Base-by-base conservation (phyloP, 108 stramenopile species). In the Nitzschia sp. region DNA sequence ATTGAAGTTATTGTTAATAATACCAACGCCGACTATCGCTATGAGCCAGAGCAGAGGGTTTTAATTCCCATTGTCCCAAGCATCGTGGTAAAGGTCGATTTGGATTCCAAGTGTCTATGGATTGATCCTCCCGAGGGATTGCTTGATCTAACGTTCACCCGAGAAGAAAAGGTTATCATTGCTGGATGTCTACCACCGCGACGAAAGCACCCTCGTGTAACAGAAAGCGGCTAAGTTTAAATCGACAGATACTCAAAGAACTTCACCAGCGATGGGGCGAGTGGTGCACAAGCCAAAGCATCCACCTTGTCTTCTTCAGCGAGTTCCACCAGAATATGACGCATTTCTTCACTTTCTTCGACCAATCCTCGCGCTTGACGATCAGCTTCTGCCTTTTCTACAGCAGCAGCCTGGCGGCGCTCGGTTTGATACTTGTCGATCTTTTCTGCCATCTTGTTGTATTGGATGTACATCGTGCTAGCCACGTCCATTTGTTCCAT, bases 1-100 rank as follows among this genome's bases (percentile, higher is more conserved):
- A 41, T 94, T 17, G 92, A 94, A 67, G 58, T 94, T 10, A 24
- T 41, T n/a, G 21, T 70, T 0, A 11, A 20, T 10, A 57, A 67
- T 29, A 57, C 83, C 17, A 73, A 63, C 29, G 60, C 71, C 10
- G 71, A 48, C 25, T 34, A 71, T 15, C 66, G 67, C 14, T 34
- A 34, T 34, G 29, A 5, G 5, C 76, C 79, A 38, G 63, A 78
- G 14, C 84, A 88, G 46, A 53, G 88, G 50, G 86, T 93, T 9
- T 65, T 93, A 40, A 80, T 93, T 41, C 92, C 92, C 8, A 76
- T 90, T 48, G 92, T 93, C 12, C 88, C 87, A 10, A 70, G 82
- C 53, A 86, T 93, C 71, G 87, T 90, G 15, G 53, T 71, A 10
- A 79, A 75, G 19, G 83, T 93, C 8, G 83, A 86, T 64, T 55